A percentile compares a stretch with the other conserved stretches of the same genome.
Evolutionary conservation across 108 stramenopile species (phyloP).

Genomic region (Bacterosira constricta): DNA sequence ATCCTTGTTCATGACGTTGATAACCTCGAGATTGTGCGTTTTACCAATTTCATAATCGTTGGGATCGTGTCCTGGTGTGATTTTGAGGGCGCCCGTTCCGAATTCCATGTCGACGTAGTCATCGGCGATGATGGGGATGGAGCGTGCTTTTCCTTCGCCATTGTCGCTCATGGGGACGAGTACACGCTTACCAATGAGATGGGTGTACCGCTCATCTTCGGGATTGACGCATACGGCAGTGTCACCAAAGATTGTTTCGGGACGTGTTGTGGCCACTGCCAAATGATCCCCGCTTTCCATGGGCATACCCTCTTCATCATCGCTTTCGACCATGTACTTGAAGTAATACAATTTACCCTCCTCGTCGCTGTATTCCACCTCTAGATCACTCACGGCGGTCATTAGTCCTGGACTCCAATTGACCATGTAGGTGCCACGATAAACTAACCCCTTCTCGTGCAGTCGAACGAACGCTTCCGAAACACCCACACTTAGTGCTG

Average conservation of each 20-base stretch:
- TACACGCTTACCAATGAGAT: constrained; percentile 88
- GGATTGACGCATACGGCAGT: constrained; percentile 96
- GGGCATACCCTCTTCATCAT: constrained; percentile 44
- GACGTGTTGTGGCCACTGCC: constrained; percentile 93
- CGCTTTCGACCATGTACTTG: constrained; percentile 89
- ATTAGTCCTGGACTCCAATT: constrained; percentile 98
- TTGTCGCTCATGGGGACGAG: constrained; percentile 84
- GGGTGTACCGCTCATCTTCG: constrained; percentile 91
- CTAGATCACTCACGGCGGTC: constrained; percentile 97
- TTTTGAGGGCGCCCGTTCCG: constrained; percentile 97
- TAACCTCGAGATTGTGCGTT: constrained; percentile 87
- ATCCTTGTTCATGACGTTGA: constrained; percentile 98
- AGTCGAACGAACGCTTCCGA: constrained; percentile 94
- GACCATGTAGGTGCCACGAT: constrained; percentile 96
- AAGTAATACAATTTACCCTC: constrained; percentile 96
- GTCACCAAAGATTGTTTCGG: constrained; percentile 96
- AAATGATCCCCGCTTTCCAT: constrained; percentile 65
- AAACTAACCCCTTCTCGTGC: constrained; percentile 94
- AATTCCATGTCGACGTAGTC: constrained; percentile 96
- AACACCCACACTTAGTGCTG: constrained; percentile 84
- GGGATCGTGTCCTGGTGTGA: constrained; percentile 96
- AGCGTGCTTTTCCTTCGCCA: constrained; percentile 46
- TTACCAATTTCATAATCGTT: constrained; percentile 97
- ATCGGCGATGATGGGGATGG: constrained; percentile 92
- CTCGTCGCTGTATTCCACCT: constrained; percentile 93